Evolutionary conservation across 2,329 filamentous ascomycete genomes (phyloP).

Genomic region (Graphiopsis chlorocephala): DNA sequence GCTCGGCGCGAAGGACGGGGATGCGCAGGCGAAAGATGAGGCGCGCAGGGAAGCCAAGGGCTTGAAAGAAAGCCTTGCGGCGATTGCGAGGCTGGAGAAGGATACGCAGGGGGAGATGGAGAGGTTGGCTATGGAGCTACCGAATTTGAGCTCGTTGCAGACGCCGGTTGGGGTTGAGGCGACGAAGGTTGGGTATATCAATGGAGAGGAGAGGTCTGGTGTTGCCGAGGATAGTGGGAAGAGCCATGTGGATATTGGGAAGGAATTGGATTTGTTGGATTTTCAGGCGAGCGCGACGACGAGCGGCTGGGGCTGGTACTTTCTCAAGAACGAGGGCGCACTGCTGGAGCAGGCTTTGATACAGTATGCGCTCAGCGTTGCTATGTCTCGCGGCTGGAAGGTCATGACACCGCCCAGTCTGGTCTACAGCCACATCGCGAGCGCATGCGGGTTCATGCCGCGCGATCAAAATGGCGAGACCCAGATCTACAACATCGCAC

Average conservation of each 20-base stretch:
- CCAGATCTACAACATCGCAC: conserved; percentile 74
- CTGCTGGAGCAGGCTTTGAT: conserved; percentile 92
- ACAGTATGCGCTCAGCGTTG: conserved; percentile 76
- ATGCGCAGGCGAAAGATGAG: conserved; percentile 26
- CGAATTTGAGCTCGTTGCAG: conserved; percentile 76
- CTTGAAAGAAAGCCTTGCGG: conserved; percentile 62
- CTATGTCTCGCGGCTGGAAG: conserved; percentile 71
- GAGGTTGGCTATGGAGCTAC: conserved; percentile 70
- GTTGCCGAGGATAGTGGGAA: conserved; percentile 13
- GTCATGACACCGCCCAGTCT: conserved; percentile 81
- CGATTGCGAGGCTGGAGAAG: conserved; percentile 62
- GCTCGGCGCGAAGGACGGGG: conserved; percentile 39
- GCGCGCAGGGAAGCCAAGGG: conserved; percentile 62
- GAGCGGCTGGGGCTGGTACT: conserved; percentile 98
- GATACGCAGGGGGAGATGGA: conserved; percentile 65
- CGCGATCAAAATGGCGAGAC: conserved; percentile 87
- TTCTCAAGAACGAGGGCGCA: conserved; percentile 84
- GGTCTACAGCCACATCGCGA: conserved; percentile 86
- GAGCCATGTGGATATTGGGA: conserved; percentile 70
- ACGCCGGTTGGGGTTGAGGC: conserved; percentile 71
- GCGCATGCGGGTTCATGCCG: conserved; percentile 91
- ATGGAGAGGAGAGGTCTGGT: conserved; percentile 50
- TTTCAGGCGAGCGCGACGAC: conserved; percentile 78
- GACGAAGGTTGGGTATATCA: conserved; percentile 72
- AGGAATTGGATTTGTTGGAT: conserved; percentile 83